A percentile compares a stretch with the other conserved stretches of the same genome.
Conservation (phyloP, 1,284 basidiomycete species). For the Sparassis latifolia region DNA sequence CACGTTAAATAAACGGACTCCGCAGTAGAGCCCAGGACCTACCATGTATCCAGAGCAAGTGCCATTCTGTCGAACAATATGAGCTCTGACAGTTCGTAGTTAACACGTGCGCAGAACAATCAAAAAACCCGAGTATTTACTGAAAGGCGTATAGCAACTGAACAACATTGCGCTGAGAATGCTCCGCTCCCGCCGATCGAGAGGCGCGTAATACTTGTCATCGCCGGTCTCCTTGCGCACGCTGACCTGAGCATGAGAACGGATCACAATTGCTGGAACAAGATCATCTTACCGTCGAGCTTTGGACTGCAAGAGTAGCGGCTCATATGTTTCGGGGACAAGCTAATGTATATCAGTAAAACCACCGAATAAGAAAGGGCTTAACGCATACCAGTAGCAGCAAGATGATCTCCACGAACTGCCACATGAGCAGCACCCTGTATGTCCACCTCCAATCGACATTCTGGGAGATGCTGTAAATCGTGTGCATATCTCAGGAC, state of each 20-base stretch:
- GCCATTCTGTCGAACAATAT: slow-evolving; percentile 71
- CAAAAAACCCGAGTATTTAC: slow-evolving; percentile 30
- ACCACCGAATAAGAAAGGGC: background rate
- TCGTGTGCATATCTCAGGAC: background rate
- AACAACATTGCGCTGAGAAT: slow-evolving; percentile 32
- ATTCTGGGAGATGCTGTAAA: slow-evolving; percentile 30
- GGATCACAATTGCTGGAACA: too few relatives aligned
- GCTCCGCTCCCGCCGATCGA: slow-evolving; percentile 40
- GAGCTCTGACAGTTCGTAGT: slow-evolving; percentile 41
- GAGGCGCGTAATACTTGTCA: slow-evolving; percentile 46
- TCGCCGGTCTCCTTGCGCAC: slow-evolving; percentile 54
- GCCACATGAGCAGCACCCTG: slow-evolving; percentile 61
- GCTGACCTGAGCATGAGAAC: slow-evolving; percentile 19
- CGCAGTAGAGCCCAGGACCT: slow-evolving; percentile 8
- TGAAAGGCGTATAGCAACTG: slow-evolving; percentile 56
- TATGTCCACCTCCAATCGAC: slow-evolving; percentile 78
- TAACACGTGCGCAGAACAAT: background rate
- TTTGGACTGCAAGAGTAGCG: slow-evolving; percentile 56
- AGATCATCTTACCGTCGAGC: slow-evolving; percentile 28
- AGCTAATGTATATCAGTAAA: slow-evolving; percentile 24
- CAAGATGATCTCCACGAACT: slow-evolving; percentile 38
- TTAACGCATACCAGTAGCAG: slow-evolving; percentile 41
- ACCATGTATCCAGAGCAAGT: slow-evolving; percentile 55
- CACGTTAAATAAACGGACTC: background rate
- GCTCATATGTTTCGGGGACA: slow-evolving; percentile 74